A percentile compares a stretch with the other conserved stretches of the same genome.
phyloP scores from a whole-genome alignment of 2,329 filamentous ascomycete species.

The Epicoccum sorghinum region DNA sequence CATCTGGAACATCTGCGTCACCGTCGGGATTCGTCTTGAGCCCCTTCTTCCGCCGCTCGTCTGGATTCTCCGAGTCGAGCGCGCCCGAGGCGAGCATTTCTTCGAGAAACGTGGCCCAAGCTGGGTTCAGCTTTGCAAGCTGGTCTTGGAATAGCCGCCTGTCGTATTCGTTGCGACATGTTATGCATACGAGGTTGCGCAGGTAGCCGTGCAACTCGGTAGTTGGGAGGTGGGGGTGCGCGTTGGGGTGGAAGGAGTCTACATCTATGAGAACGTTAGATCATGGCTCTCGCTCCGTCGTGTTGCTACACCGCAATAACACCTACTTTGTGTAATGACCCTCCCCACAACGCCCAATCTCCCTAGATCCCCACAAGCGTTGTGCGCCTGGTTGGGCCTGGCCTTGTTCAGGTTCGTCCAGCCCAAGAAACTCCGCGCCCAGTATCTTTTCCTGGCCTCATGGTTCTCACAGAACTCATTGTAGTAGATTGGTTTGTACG shows the following conservation, averaged over 20 bases:
- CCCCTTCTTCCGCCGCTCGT: slow-evolving; percentile 69
- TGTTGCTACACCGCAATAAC: background rate
- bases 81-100: slow-evolving; percentile 76
- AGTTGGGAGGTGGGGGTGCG: slow-evolving; percentile 76
- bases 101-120: slow-evolving; percentile 78
- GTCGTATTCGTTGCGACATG: slow-evolving; percentile 74
- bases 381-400: slow-evolving; percentile 79
- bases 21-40: slow-evolving; percentile 91
- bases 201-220: slow-evolving; percentile 93
- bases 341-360: slow-evolving; percentile 72
- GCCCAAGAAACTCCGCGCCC: slow-evolving; percentile 92
- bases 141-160: slow-evolving; percentile 77
- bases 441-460: slow-evolving; percentile 88
- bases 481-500: slow-evolving; percentile 90
- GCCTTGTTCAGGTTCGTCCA: slow-evolving; percentile 83
- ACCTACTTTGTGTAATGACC: slow-evolving; percentile 82
- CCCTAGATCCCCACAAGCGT: slow-evolving; percentile 75
- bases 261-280: slow-evolving; percentile 62
- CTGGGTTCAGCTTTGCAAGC: slow-evolving; percentile 79
- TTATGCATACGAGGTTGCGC: slow-evolving; percentile 78
- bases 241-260: slow-evolving; percentile 84
- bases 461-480: slow-evolving; percentile 85
- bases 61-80: slow-evolving; percentile 76
- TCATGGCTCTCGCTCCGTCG: background rate
- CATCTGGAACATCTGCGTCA: slow-evolving; percentile 86